These are phyloP conservation scores for Neurospora tetrasperma DNA, from an alignment of 495 filamentous ascomycete species.

Conservation along the genomic window DNA sequence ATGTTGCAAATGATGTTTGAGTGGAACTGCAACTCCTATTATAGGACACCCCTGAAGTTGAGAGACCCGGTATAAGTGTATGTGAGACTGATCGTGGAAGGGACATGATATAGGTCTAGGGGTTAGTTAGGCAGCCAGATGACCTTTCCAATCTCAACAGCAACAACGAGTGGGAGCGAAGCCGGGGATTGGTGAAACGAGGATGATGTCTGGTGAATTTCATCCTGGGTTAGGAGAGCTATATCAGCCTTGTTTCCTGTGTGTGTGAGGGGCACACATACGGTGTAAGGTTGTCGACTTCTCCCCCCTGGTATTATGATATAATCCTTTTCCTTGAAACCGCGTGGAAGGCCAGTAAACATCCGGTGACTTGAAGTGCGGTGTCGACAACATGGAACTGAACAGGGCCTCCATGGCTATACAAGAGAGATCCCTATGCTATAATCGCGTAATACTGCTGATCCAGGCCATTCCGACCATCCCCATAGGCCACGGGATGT, in stretches of 20 bases:
- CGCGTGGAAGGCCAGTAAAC: not conserved
- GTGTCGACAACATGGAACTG: not conserved
- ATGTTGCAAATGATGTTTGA: not conserved
- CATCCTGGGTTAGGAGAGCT: not conserved
- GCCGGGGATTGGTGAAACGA: not conserved
- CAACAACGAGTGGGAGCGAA: not conserved
- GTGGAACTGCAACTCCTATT: not conserved
- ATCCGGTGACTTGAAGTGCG: not conserved
- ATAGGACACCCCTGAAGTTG: not conserved
- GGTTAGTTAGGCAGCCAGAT: not conserved
- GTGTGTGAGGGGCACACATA: not conserved
- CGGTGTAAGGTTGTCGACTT: not conserved
- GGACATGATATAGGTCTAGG: not conserved
- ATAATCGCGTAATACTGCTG: not conserved
- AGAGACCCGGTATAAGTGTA: not conserved
- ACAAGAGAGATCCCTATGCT: not conserved
- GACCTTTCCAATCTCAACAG: not conserved
- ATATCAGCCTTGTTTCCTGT: not conserved
- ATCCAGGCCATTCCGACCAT: not conserved
- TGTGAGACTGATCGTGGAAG: not conserved
- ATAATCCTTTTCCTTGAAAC: not conserved
- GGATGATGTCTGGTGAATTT: not conserved
- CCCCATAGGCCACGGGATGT: not conserved
- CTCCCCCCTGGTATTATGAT: not conserved
- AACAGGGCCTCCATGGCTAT: not conserved